Base-by-base conservation (phyloP, 2,329 filamentous ascomycete species). In the Claviceps fusiformis region DNA sequence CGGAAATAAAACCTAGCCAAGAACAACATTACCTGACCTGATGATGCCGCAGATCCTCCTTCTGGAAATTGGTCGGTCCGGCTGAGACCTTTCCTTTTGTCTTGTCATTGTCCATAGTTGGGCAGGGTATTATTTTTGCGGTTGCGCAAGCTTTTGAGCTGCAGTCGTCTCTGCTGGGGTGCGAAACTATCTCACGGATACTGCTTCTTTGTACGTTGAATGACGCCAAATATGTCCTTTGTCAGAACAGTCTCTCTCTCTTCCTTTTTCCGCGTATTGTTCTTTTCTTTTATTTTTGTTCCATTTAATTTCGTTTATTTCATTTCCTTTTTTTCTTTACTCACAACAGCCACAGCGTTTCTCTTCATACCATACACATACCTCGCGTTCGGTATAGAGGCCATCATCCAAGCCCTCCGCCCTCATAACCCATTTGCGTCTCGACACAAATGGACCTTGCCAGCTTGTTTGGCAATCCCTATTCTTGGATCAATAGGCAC, bases 341-440 rank as follows among this genome's bases (percentile, higher is more conserved):
- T 8, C 8, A 33, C 31, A 5, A 33, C 39, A 9, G 17, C 35
- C 19, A 15, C n/a, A 86, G 85, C 80, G 8, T 73, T 86, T 41
- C 86, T 87, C 62, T 74, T 87, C 53, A 76, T 82, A 9, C 83
- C 83, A 31, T 85, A 78, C 58, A 76, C 83, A 37, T 83, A 86
- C 60, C 63, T 86, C 24, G 73, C 85, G 17, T 86, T 87, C 60
- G 81, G 79, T 15, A 59, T 84, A 56, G 85, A 88, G 65, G 55
- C 55, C 29, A 75, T 79, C 39, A 72, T 79, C 0, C 62, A 80
- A 17, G 74, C 84, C 60, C 77, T 79, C 11, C 65, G 84, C 31
- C 74, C 71, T 59, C 71, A 68, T 49, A 72, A 73, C 49, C 76
- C 81, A 1, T 86, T 87, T 59, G 74, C 77, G 5, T 71, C 76